Base-by-base conservation (phyloP, 2,329 filamentous ascomycete species). In the Cordyceps cicadae region DNA sequence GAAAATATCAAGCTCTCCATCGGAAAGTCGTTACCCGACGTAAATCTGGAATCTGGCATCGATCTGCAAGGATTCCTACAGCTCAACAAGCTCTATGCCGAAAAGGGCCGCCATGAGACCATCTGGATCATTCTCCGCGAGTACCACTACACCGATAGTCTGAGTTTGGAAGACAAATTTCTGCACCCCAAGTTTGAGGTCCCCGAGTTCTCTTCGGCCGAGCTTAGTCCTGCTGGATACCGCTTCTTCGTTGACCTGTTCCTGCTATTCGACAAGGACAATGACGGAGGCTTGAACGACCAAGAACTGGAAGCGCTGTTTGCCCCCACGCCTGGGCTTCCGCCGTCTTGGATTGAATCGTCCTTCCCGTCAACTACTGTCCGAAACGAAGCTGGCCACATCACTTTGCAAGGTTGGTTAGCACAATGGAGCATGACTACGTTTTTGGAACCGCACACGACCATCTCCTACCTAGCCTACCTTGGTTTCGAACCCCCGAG, bases 371-470 rank as follows among this genome's bases (percentile, higher is more conserved):
- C 89, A 0, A 96, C 91, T 26, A 97, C 94, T 0, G 93, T 97
- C 19, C 87, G 91, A 48, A 97, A 97, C 70, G 94, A 99, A 74
- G 91, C 90, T 9, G 94, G 94, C 0, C 86, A 97, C 71, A 92
- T 99, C 63, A 99, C 94, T 1, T 79, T 99, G 4, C 94, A 99
- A 73, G 94, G 94, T 2, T 99, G 94, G 94, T 83, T 99, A 43
- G 94, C 94, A 4, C 94, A 99, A 69, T 99, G 94, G 94, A 97
- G 92, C 71, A 99, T 99, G 94, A 99, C 94, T 0, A 99, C 94
- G 0, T 99, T 97, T 68, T 86, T 95, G 63, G 92, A 95, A 61
- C 93, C 94, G 14, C 95, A 94, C 71, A 97, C 91, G 0, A 97
- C 94, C 0, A 81, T 99, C 4, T 92, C 95, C 67, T 99, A 99